A percentile compares a stretch with the other conserved stretches of the same genome.
Evolutionary conservation across 495 filamentous ascomycete species (phyloP).

Genomic region (Aspergillus incahuasiensis): DNA sequence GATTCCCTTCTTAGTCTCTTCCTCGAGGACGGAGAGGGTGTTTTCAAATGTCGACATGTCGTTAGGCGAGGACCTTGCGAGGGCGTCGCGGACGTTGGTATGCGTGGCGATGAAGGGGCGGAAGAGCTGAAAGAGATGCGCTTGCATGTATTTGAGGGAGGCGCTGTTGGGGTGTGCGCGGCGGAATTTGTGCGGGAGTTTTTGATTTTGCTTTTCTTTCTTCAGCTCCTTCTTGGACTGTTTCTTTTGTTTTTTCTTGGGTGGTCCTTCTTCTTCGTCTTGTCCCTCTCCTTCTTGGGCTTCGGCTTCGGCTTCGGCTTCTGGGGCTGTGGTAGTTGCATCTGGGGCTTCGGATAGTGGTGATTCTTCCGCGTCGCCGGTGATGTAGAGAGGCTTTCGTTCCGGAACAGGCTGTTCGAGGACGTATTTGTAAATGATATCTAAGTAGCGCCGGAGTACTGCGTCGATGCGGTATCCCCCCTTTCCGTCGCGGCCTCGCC

Average conservation of each 20-base stretch:
- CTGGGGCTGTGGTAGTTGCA: neutral
- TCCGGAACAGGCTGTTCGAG: slow-evolving; percentile 56
- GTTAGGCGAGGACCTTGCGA: slow-evolving; percentile 61
- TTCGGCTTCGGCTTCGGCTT: slow-evolving; percentile 17
- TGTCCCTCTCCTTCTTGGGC: neutral
- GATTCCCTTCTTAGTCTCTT: slow-evolving; percentile 65
- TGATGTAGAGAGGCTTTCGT: slow-evolving; percentile 68
- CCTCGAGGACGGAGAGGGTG: slow-evolving; percentile 62
- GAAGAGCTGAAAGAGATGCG: slow-evolving; percentile 89
- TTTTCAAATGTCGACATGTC: slow-evolving; percentile 70
- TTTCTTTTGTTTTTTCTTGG: slow-evolving; percentile 59
- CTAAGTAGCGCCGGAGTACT: slow-evolving; percentile 79
- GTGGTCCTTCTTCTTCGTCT: slow-evolving; percentile 40
- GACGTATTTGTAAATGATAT: slow-evolving; percentile 77
- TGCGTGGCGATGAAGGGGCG: slow-evolving; percentile 72
- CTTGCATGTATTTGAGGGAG: slow-evolving; percentile 63
- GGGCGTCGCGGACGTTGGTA: slow-evolving; percentile 73
- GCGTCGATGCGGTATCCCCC: slow-evolving; percentile 89
- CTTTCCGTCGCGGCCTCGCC: slow-evolving; percentile 73
- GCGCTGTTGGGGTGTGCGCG: slow-evolving; percentile 62
- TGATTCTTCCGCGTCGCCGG: slow-evolving; percentile 53
- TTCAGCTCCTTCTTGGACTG: slow-evolving; percentile 30
- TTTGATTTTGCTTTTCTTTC: slow-evolving; percentile 56
- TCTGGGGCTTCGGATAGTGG: slow-evolving; percentile 27
- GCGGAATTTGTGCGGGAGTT: slow-evolving; percentile 41